Base-by-base conservation (phyloP, 2,329 filamentous ascomycete species). In the Aspergillus oerlinghausenensis region DNA sequence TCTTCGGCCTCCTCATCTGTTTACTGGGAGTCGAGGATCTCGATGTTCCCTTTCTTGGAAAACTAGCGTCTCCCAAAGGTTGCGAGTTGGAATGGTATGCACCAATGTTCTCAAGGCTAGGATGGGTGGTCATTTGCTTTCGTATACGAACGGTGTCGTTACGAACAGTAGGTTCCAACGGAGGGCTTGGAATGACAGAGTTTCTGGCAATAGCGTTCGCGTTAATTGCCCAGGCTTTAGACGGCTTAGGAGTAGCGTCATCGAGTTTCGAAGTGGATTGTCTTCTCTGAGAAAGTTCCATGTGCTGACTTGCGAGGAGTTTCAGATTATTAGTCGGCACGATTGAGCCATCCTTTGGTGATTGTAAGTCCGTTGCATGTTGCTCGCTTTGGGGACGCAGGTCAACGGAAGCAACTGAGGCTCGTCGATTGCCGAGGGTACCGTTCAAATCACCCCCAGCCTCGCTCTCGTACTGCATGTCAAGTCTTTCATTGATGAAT, bases 1-100 rank as follows among this genome's bases (percentile, higher is more conserved):
- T 86, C 60, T 88, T 85, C 0, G 81, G 76, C 52, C 68, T 73
- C 55, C 70, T 69, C 55, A 73, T 75, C 55, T 74, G 62, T 17
- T 60, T 75, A 4, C 61, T 75, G 54, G 70, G 78, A 65, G 71
- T 67, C 10, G 83, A 80, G 17, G 65, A 50, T 47, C 69, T 66
- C 42, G 68, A 66, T 23, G 62, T 60, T 40, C 56, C 55, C 26
- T 65, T 60, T 1, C 57, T 58, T 21, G 61, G 35, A 32, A 62
- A 59, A 3, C 55, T 56, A 54, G 63, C 55, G 11, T 64, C 60
- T 38, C 64, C 63, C 1, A 65, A 63, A 49, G 63, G 58, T 1
- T 58, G 57, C 19, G 66, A 50, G 11, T 68, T 65, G 17, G 68
- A 64, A 47, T 60, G 65, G 48, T 66, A 69, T 19, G 68, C 53